Conservation (phyloP, 2,329 filamentous ascomycete genomes). For the Sporothrix mexicana region DNA sequence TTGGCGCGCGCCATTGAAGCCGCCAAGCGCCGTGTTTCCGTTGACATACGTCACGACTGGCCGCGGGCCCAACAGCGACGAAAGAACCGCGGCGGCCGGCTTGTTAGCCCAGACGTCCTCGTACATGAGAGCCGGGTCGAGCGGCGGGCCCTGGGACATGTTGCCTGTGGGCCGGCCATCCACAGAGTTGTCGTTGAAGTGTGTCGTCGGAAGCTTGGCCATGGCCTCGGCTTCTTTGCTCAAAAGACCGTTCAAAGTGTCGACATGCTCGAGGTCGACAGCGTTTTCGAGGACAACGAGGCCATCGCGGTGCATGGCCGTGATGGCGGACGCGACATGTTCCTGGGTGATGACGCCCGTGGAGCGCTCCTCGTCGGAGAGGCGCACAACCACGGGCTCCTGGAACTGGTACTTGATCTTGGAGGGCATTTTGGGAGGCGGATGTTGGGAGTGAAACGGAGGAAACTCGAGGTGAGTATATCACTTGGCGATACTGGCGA, state of each 20-base stretch:
- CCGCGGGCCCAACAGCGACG: slow-evolving; percentile 32
- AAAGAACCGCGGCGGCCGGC: slow-evolving; percentile 32
- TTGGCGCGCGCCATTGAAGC: slow-evolving; percentile 40
- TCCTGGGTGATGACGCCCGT: slow-evolving; percentile 21
- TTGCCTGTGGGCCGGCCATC: slow-evolving; percentile 36
- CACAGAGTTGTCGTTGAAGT: slow-evolving; percentile 37
- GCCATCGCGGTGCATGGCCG: slow-evolving; percentile 30
- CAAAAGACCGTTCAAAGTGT: slow-evolving; percentile 29
- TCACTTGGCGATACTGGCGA: no score
- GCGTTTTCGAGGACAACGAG: slow-evolving; percentile 34
- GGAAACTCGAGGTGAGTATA: not conserved
- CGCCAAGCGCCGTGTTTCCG: slow-evolving; percentile 35
- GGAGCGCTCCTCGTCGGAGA: slow-evolving; percentile 24
- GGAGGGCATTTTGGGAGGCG: not conserved
- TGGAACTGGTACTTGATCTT: slow-evolving; percentile 31
- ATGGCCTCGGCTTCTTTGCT: slow-evolving; percentile 30
- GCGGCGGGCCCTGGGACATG: slow-evolving; percentile 38
- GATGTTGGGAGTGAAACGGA: not conserved
- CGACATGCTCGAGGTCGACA: slow-evolving; percentile 26
- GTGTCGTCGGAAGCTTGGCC: slow-evolving; percentile 36
- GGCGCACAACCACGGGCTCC: slow-evolving; percentile 26
- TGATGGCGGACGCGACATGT: slow-evolving; percentile 25
- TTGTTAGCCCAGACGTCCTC: slow-evolving; percentile 34
- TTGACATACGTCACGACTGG: slow-evolving; percentile 35
- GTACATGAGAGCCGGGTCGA: slow-evolving; percentile 37